A percentile compares a stretch with the other conserved stretches of the same genome.
Evolutionary conservation across 2,329 filamentous ascomycete species (phyloP).

Genomic region (Pestalotiopsis sp.): DNA sequence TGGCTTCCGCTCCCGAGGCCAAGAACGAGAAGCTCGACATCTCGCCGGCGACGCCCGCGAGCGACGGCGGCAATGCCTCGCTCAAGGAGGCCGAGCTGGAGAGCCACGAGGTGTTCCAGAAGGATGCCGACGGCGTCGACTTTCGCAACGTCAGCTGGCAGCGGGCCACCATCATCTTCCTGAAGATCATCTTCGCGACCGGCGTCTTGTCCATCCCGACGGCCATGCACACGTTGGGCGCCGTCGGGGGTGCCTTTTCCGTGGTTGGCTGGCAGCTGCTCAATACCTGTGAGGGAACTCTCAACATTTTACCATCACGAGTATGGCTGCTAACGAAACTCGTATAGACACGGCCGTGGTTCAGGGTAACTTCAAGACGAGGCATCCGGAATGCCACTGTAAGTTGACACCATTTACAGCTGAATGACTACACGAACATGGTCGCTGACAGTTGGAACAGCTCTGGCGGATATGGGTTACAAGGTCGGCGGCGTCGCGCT

Average conservation of each 20-base stretch:
- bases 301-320: background rate
- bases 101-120: slow-evolving; percentile 51
- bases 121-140: slow-evolving; percentile 47
- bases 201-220: slow-evolving; percentile 30
- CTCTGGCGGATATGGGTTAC: slow-evolving; percentile 58
- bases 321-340: background rate
- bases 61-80: slow-evolving; percentile 1
- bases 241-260: slow-evolving; percentile 26
- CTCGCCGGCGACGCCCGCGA: slow-evolving; percentile 2
- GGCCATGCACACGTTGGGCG: slow-evolving; percentile 28
- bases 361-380: slow-evolving; percentile 41
- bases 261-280: slow-evolving; percentile 28
- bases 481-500: slow-evolving; percentile 55
- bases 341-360: slow-evolving; percentile 38
- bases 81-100: slow-evolving; percentile 21
- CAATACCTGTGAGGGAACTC: slow-evolving; percentile 24
- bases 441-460: background rate
- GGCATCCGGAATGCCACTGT: slow-evolving; percentile 40
- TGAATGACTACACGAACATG: background rate
- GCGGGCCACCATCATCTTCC: slow-evolving; percentile 53
- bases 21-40: slow-evolving; percentile 16
- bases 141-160: slow-evolving; percentile 58
- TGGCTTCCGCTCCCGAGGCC: slow-evolving; percentile 5
- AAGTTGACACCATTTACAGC: background rate
- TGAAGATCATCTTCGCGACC: slow-evolving; percentile 43